Percentiles rank a stretch among this genome's conserved stretches.
phyloP scores from a whole-genome alignment of 1,284 basidiomycete species.

The Ceratobasidium sp. region DNA sequence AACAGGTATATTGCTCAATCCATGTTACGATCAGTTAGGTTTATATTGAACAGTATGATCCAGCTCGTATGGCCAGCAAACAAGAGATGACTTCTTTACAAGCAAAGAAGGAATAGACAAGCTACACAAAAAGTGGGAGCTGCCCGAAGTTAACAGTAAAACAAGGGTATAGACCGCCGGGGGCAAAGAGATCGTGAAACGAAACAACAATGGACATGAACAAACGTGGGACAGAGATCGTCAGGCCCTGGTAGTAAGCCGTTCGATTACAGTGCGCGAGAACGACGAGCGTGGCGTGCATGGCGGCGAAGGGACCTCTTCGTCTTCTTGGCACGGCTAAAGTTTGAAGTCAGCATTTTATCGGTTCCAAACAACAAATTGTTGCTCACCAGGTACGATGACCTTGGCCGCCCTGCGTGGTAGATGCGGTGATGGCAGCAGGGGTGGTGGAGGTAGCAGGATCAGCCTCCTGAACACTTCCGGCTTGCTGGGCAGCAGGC shows the following conservation, averaged over 20 bases:
- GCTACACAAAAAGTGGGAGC: no score
- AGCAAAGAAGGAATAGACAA: no score
- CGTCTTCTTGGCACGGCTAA: constrained; percentile 16
- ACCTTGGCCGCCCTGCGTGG: not conserved
- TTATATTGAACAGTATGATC: constrained; percentile 4
- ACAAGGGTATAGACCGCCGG: constrained; percentile 7
- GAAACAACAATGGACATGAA: not conserved
- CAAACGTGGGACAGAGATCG: not conserved
- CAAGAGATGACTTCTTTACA: not conserved
- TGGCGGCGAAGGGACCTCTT: constrained; percentile 8
- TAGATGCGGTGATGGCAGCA: not conserved
- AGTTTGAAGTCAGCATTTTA: not conserved
- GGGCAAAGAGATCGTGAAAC: not conserved
- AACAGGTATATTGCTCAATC: not conserved
- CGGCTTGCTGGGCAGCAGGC: not conserved
- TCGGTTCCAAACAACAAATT: not conserved
- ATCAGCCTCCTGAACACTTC: not conserved
- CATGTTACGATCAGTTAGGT: not conserved
- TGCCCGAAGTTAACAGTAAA: no score
- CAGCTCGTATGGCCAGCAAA: constrained; percentile 16
- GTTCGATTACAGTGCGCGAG: constrained; percentile 7
- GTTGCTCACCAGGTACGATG: constrained; percentile 22
- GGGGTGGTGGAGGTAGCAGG: not conserved
- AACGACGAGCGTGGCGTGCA: not conserved
- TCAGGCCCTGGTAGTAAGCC: not conserved